Conservation (phyloP, 257 asterid species). For the Thymus quinquecostatus region DNA sequence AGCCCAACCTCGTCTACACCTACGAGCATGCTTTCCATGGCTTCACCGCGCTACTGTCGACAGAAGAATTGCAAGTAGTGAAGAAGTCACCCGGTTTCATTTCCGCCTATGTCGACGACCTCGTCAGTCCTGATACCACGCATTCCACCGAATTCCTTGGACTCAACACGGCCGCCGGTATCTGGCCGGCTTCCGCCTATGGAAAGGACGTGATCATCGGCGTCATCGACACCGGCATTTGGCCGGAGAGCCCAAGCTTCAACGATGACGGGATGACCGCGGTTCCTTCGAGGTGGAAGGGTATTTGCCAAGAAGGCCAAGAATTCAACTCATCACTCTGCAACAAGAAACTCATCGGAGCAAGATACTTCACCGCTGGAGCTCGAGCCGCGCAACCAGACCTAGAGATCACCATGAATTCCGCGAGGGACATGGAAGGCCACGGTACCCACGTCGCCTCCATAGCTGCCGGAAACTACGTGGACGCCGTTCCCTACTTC, state of each 20-base stretch:
- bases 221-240: constrained; percentile 41
- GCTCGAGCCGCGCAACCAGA: constrained; percentile 25
- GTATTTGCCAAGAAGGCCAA: constrained; percentile 34
- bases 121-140: constrained; percentile 32
- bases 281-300: constrained; percentile 43
- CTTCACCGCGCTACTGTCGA: constrained; percentile 28
- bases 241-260: constrained; percentile 56
- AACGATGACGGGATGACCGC: constrained; percentile 41
- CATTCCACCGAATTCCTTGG: constrained; percentile 33
- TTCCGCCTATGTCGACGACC: constrained; percentile 24
- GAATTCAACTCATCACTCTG: constrained; percentile 43
- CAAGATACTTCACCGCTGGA: constrained; percentile 35
- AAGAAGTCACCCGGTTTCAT: constrained; percentile 35
- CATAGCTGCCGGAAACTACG: constrained; percentile 36
- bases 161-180: constrained; percentile 38
- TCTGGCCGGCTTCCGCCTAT: constrained; percentile 46
- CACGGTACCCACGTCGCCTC: constrained; percentile 35
- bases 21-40: constrained; percentile 42
- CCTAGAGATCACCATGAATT: background rate
- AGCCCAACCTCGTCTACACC: constrained; percentile 20
- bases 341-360: constrained; percentile 47
- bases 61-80: constrained; percentile 5
- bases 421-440: constrained; percentile 27
- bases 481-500: constrained; percentile 28
- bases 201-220: constrained; percentile 52